Percentiles rank a stretch among this genome's conserved stretches.
Conservation (phyloP, 2,329 filamentous ascomycete species). For the Xylariales sp. region DNA sequence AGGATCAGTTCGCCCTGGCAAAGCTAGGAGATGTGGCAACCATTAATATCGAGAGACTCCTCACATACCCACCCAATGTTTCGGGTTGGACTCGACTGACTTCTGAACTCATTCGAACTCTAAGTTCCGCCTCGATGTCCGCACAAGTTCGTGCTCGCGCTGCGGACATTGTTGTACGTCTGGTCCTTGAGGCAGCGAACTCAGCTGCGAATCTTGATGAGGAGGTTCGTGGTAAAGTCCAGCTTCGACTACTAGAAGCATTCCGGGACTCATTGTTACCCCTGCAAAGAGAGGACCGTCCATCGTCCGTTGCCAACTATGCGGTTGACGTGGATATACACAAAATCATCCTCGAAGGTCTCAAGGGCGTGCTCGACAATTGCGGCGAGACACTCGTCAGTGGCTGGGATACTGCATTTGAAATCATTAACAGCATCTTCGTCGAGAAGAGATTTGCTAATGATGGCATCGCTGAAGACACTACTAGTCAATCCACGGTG, state of each 20-base stretch:
- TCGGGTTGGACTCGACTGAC: conserved; percentile 74
- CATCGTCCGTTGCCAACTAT: conserved; percentile 52
- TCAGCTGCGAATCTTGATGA: conserved; percentile 49
- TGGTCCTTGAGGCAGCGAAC: conserved; percentile 54
- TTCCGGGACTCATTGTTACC: conserved; percentile 57
- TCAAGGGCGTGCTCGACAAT: conserved; percentile 80
- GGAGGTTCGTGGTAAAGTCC: conserved; percentile 54
- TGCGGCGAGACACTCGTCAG: conserved; percentile 78
- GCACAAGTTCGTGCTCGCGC: conserved; percentile 54
- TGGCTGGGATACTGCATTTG: conserved; percentile 83
- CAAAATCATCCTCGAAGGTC: conserved; percentile 69
- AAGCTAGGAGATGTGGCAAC: conserved; percentile 69
- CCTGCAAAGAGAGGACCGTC: conserved; percentile 50
- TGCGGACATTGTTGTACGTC: conserved; percentile 58
- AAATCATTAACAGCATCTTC: conserved; percentile 81
- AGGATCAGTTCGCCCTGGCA: conserved; percentile 63
- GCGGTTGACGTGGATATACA: conserved; percentile 74
- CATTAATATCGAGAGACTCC: conserved; percentile 71
- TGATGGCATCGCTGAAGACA: conserved; percentile 26
- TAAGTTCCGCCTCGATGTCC: conserved; percentile 43
- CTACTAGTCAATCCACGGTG: conserved; percentile 24
- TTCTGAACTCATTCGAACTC: conserved; percentile 45
- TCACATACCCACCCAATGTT: conserved; percentile 58
- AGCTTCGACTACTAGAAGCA: conserved; percentile 66
- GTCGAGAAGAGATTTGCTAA: conserved; percentile 34